Percentiles rank a stretch among this genome's conserved stretches.
Evolutionary conservation across 139 green algal genomes (phyloP).

Genomic region (Chlorokybus atmophyticus): DNA sequence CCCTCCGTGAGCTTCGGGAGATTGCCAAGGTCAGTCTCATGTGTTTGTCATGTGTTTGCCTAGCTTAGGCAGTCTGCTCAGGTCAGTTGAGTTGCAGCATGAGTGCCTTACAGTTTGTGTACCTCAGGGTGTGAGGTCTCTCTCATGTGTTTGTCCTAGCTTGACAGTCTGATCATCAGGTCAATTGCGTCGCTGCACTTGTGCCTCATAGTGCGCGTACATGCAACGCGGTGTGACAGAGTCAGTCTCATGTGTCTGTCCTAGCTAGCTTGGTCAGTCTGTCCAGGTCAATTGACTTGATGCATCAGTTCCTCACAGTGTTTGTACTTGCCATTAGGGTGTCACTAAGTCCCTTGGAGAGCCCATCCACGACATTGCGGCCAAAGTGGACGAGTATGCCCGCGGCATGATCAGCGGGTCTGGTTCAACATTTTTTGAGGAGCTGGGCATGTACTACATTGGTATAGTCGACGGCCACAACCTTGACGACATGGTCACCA

Average conservation of each 20-base stretch:
- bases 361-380: slow-evolving; percentile 71
- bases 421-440: slow-evolving; percentile 92
- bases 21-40: slow-evolving; percentile 69
- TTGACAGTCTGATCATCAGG: no score
- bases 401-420: slow-evolving; percentile 92
- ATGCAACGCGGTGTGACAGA: no score
- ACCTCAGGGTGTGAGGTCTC: no score
- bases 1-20: slow-evolving; percentile 89
- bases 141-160: no score
- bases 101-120: no score
- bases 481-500: slow-evolving; percentile 42
- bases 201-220: no score
- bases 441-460: slow-evolving; percentile 99
- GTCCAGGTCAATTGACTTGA: neutral
- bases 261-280: no score
- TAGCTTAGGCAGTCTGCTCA: no score
- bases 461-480: slow-evolving; percentile 95
- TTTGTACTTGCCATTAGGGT: slow-evolving; percentile 27
- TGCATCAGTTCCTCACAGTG: slow-evolving; percentile 72
- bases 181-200: no score
- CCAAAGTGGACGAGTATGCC: slow-evolving; percentile 99
- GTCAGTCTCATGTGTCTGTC: no score
- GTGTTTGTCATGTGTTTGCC: no score
- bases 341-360: slow-evolving; percentile 93
- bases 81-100: no score